These are phyloP conservation scores for Torulaspora franciscae DNA, from an alignment of 805 yeast genomes.

Conservation along the genomic window DNA sequence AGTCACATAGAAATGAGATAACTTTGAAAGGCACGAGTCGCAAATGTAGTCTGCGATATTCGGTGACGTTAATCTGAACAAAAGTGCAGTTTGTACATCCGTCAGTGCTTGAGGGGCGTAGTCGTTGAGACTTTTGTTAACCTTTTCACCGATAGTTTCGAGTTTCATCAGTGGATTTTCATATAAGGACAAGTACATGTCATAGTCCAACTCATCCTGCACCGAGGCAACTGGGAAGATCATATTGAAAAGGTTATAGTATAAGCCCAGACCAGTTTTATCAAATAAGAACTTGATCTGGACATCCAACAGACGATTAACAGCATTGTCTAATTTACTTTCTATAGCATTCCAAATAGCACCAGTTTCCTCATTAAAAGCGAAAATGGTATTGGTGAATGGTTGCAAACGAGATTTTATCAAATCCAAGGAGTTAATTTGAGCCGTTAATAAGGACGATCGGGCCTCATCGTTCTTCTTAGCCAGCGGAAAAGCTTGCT, in stretches of 20 bases:
- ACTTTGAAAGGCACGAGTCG: constrained; percentile 44
- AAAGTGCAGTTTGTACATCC: constrained; percentile 50
- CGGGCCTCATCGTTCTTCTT: constrained; percentile 27
- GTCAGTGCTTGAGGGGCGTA: constrained; percentile 54
- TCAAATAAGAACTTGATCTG: constrained; percentile 48
- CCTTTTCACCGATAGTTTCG: constrained; percentile 39
- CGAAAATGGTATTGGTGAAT: constrained; percentile 37
- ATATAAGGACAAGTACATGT: constrained; percentile 57
- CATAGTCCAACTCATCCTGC: constrained; percentile 52
- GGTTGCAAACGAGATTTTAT: constrained; percentile 48
- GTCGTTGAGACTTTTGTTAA: constrained; percentile 42
- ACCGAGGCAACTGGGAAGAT: constrained; percentile 55
- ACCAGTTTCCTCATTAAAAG: constrained; percentile 30
- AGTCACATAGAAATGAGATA: constrained; percentile 41
- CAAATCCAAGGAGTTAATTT: constrained; percentile 57
- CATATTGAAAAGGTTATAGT: constrained; percentile 62
- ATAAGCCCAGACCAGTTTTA: constrained; percentile 52
- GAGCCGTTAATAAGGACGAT: constrained; percentile 38
- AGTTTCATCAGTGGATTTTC: constrained; percentile 52
- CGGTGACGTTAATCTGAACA: constrained; percentile 62
- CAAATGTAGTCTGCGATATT: constrained; percentile 52
- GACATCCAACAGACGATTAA: constrained; percentile 36
- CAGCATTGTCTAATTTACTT: constrained; percentile 31
- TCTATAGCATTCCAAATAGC: constrained; percentile 27
- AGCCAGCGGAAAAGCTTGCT: constrained; percentile 29